Percentiles rank a stretch among this genome's conserved stretches.
phyloP scores from a whole-genome alignment of 257 asterid genomes.

The Solanum pimpinellifolium region DNA sequence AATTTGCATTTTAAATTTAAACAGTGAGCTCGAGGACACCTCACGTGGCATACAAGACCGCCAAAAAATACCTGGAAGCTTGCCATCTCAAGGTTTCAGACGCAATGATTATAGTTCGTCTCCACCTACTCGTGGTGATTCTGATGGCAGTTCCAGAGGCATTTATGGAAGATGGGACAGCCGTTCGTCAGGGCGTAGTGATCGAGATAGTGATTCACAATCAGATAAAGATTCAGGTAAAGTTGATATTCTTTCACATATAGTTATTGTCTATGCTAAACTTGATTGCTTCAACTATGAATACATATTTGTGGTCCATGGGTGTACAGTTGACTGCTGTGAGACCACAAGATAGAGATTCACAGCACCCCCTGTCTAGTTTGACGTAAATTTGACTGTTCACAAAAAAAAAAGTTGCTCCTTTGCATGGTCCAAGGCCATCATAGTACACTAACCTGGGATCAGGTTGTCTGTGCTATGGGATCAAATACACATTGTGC shows the following conservation, averaged over 20 bases:
- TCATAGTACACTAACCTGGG: neutral
- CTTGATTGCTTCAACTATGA: neutral
- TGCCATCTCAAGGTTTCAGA: conserved; percentile 43
- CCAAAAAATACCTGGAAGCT: conserved; percentile 37
- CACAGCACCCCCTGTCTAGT: neutral
- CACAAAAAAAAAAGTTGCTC: neutral
- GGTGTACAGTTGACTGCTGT: neutral
- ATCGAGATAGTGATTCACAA: conserved; percentile 67
- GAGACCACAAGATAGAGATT: neutral
- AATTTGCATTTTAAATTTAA: neutral
- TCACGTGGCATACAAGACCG: conserved; percentile 45
- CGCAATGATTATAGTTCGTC: conserved; percentile 56
- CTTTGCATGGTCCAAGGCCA: neutral
- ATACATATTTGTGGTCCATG: neutral
- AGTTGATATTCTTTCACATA: conserved; percentile 1
- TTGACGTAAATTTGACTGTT: neutral
- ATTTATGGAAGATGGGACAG: conserved; percentile 66
- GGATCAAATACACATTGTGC: neutral
- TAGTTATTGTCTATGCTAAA: neutral
- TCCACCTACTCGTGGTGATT: conserved; percentile 68
- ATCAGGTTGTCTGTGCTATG: neutral
- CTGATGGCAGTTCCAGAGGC: conserved; percentile 34
- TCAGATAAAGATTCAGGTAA: conserved; percentile 81
- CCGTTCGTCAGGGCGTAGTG: conserved; percentile 59
- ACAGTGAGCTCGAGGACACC: conserved; percentile 59